Percentiles rank a stretch among this genome's conserved stretches.
phyloP scores from a whole-genome alignment of 1,284 basidiomycete species.

The Sporisorium graminicola region DNA sequence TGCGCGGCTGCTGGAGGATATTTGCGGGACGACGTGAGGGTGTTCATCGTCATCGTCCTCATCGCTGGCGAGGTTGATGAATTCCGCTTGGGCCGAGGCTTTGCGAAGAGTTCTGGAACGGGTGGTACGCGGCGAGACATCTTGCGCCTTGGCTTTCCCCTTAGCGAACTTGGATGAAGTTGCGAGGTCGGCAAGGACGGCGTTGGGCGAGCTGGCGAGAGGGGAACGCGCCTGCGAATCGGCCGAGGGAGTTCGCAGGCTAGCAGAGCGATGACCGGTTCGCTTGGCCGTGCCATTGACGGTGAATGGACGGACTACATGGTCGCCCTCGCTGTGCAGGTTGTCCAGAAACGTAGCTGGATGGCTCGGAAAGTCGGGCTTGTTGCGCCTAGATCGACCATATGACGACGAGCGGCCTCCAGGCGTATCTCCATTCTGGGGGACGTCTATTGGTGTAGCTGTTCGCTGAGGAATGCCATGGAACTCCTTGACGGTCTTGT shows the following conservation, averaged over 20 bases:
- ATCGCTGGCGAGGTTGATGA: slow-evolving; percentile 15
- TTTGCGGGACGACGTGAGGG: background rate
- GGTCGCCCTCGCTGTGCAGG: background rate
- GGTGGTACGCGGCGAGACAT: background rate
- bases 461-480: slow-evolving; percentile 7
- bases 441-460: slow-evolving; percentile 12
- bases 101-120: slow-evolving; percentile 9
- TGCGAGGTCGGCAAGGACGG: background rate
- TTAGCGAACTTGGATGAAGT: background rate
- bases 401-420: background rate
- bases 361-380: background rate
- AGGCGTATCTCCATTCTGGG: slow-evolving; percentile 9
- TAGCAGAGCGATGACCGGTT: background rate
- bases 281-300: background rate
- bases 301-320: no score
- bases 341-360: background rate
- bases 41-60: slow-evolving; percentile 12
- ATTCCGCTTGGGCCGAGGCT: background rate
- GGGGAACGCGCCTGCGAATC: background rate
- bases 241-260: background rate
- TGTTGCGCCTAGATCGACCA: background rate
- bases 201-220: background rate
- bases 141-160: slow-evolving; percentile 31
- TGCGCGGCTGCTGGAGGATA: background rate
- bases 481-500: background rate